Percentiles rank a stretch among this genome's conserved stretches.
phyloP scores from a whole-genome alignment of 1,139 yeast species.

The Pneumocystis oryctolagi region DNA sequence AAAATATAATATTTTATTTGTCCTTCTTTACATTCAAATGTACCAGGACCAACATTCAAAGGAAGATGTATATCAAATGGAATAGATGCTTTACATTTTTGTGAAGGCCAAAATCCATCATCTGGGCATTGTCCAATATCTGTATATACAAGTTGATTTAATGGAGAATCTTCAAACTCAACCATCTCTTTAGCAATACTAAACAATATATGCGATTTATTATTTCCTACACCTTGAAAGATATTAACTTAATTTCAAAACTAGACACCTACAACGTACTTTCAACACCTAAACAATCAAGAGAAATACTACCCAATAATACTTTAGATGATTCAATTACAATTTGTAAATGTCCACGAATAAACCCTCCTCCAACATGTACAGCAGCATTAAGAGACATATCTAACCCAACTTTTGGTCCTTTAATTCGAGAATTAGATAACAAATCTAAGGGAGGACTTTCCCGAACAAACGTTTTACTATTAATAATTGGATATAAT shows the following conservation, averaged over 20 bases:
- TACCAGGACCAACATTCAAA: conserved; percentile 10
- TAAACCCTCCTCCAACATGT: background rate
- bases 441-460: background rate
- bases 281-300: conserved; percentile 1
- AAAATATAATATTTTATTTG: conserved; percentile 6
- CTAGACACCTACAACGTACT: background rate
- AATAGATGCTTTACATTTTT: background rate
- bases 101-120: conserved; percentile 1
- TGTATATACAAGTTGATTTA: background rate
- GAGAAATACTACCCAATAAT: background rate
- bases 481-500: background rate
- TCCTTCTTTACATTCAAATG: conserved; percentile 8
- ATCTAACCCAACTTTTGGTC: background rate
- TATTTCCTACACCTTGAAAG: background rate
- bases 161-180: background rate
- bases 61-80: conserved; percentile 11
- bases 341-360: background rate
- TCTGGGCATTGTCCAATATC: background rate
- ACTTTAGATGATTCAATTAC: background rate
- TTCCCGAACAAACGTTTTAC: background rate
- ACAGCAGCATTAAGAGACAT: background rate
- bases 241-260: background rate
- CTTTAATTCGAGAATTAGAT: background rate
- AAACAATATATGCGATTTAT: background rate
- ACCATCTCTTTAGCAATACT: background rate